Base-by-base conservation (phyloP, 1,139 yeast genomes). In the Pichia sp. region DNA sequence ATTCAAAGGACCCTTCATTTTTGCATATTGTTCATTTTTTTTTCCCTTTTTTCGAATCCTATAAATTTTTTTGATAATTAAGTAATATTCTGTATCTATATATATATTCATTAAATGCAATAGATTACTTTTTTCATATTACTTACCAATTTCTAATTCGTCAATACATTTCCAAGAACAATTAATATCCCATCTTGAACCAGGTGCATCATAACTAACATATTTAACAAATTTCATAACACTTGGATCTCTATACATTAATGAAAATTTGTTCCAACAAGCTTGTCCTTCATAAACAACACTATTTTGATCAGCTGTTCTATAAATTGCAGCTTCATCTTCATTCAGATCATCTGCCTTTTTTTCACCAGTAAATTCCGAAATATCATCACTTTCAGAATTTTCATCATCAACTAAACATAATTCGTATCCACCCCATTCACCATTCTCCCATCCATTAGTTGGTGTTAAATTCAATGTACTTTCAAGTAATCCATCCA, bases 181-280 rank as follows among this genome's bases (percentile, higher is more conserved):
- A 38, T 76, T 73, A 39, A 92, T 70, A 62, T 94, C 98, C 97
- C 97, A 94, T 62, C 98, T 74, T 36, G 95, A 83, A 1, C 97
- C 96, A 54, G 81, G 81, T 7, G 97, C 97, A 57, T 80, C 80
- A 64, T 79, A 79, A 63, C 96, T 86, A 7, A 92, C 94, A 61
- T 92, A 94, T 65, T 94, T 94, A 55, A 92, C 82, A 66, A 94
- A 94, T 64, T 92, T 86, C 65, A 94, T 71, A 31, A 92, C 90
- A 43, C 83, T 78, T 5, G 86, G 81, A 61, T 92, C 98, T 58
- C 97, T 74, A 53, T 86, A 74, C 72, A 88, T 87, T 52, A 94
- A 67, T 28, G 81, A 78, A 50, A 92, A 69, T 30, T 81, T 78
- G 64, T 94, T 94, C 92, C 95, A 89, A 50, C 77, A 71, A 27